Percentiles rank a stretch among this genome's conserved stretches.
Conservation (phyloP, 305 asterid genomes). For the Rubia occidens region DNA sequence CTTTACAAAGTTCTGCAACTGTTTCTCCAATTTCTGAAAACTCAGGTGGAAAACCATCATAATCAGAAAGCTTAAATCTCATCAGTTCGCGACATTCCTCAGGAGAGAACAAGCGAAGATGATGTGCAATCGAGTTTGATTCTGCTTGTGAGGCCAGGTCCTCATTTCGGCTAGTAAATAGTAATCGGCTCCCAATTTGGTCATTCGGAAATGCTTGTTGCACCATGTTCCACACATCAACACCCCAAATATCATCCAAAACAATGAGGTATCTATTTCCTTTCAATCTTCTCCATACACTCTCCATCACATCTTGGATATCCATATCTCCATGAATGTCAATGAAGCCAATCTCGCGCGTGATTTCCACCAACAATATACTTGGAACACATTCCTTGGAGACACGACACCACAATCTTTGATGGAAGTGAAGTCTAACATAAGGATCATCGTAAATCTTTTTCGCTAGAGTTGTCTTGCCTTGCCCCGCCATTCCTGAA, state of each 20-base stretch:
- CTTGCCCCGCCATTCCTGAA: conserved; percentile 23
- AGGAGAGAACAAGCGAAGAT: neutral
- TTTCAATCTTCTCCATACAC: conserved; percentile 9
- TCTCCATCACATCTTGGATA: neutral
- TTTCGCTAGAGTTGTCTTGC: conserved; percentile 20
- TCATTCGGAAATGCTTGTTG: conserved; percentile 13
- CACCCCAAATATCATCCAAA: conserved; percentile 15
- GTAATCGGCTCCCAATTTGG: conserved; percentile 7
- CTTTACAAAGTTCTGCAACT: conserved; percentile 9
- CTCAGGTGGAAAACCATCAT: neutral
- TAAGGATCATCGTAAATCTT: neutral
- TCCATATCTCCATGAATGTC: neutral
- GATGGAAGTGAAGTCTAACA: neutral
- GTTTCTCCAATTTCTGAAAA: neutral
- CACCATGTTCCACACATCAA: neutral
- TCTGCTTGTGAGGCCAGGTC: conserved; percentile 1
- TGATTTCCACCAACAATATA: conserved; percentile 3
- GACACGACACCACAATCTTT: conserved; percentile 7
- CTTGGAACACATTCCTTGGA: conserved; percentile 10
- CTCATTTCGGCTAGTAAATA: conserved; percentile 9
- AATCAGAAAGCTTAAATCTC: neutral
- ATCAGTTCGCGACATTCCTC: conserved; percentile 7
- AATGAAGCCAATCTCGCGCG: neutral
- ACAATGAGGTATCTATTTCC: conserved; percentile 10
- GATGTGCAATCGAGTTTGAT: neutral